Conservation (phyloP, 176 grass and related monocot genomes). For the Elymus sibiricus region DNA sequence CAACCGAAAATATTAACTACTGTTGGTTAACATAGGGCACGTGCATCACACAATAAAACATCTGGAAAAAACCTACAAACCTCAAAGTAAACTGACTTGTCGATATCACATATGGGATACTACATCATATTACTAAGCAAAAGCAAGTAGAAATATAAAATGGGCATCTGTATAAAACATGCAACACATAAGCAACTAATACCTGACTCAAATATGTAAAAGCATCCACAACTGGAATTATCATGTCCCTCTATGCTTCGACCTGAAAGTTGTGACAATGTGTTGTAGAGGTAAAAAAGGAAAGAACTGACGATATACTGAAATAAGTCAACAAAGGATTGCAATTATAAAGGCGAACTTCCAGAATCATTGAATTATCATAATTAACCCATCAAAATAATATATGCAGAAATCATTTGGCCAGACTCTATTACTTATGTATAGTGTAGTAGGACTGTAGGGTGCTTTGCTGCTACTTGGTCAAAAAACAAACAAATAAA, state of each 20-base stretch:
- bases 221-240: conserved; percentile 95
- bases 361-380: background rate
- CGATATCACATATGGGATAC: too few relatives aligned
- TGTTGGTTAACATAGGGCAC: too few relatives aligned
- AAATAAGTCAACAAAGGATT: background rate
- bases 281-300: conserved; percentile 4
- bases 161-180: conserved; percentile 12
- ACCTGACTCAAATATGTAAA: conserved; percentile 99
- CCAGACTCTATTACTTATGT: background rate
- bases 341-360: background rate
- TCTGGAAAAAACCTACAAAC: too few relatives aligned
- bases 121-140: too few relatives aligned
- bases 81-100: too few relatives aligned
- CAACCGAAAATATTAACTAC: too few relatives aligned
- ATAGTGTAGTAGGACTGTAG: too few relatives aligned
- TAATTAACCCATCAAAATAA: background rate
- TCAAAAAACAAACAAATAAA: too few relatives aligned
- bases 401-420: background rate
- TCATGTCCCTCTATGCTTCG: conserved; percentile 99
- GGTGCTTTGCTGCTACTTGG: too few relatives aligned
- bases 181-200: conserved; percentile 7
- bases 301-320: background rate
- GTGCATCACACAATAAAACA: too few relatives aligned
- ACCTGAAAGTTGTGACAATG: conserved; percentile 56
- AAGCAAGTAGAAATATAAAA: too few relatives aligned